Evolutionary conservation across 805 yeast species (phyloP), one percentile per base, ranked within the genome.

Genomic region (Teunomyces barrocoloradensis): DNA sequence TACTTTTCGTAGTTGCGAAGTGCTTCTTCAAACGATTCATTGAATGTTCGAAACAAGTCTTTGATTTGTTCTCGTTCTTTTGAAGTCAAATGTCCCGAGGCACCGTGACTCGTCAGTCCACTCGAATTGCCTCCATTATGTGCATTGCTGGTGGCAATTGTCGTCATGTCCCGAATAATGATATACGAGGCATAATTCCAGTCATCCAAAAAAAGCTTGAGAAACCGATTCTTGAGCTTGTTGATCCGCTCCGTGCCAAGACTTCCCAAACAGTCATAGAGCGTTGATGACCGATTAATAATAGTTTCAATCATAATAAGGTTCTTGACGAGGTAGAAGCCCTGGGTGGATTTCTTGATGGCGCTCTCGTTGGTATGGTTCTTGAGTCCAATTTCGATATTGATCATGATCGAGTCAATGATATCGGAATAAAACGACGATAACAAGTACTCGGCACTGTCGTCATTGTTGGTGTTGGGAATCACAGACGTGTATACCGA

Each of bases 161-260:
- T 82, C 1, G 96, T 86, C 55, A 85, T 86, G 56, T 87, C 96
- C 77, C 73, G 54, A 20, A 92, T 83, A 42, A 92, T 74, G 44
- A 80, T 77, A 18, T 87, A 76, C 3, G 96, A 89, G 20, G 87
- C 82, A 48, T 76, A 76, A 53, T 86, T 85, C 98, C 98, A 92
- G 53, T 80, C 85, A 42, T 70, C 79, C 47, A 89, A 75, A 60
- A 89, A 87, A 56, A 82, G 69, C 56, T 84, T 86, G 57, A 87
- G 66, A 40, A 85, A 89, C 51, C 91, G 73, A 60, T 87, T 89
- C 58, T 84, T 82, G 54, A 94, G 65, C 54, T 81, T 80, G 40
- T 79, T 85, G 5, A 87, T 58, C 46, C 97, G 71, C 42, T 79
- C 82, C 13, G 71, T 64, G 0, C 96, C 95, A 1, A 70, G 59